Conservation (phyloP, 2,329 filamentous ascomycete species). For the Coniochaeta sp. region DNA sequence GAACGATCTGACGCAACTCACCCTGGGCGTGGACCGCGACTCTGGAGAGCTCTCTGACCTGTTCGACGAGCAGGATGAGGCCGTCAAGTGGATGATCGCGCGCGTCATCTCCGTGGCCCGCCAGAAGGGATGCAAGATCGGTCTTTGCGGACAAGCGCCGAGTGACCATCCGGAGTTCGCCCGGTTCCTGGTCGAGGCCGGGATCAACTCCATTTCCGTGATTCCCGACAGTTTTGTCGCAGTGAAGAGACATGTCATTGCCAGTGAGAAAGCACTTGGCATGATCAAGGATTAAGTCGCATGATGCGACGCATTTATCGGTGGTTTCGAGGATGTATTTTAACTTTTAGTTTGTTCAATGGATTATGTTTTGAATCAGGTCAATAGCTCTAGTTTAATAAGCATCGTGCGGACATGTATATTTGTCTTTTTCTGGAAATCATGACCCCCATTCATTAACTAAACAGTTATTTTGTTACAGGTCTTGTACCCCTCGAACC, state of each 20-base stretch:
- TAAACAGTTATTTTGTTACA: too few relatives aligned
- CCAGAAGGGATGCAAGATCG: slow-evolving; percentile 24
- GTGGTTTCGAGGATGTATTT: too few relatives aligned
- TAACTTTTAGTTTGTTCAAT: too few relatives aligned
- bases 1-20: slow-evolving; percentile 31
- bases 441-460: too few relatives aligned
- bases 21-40: slow-evolving; percentile 29
- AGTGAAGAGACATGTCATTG: slow-evolving; percentile 23
- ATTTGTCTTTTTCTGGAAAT: too few relatives aligned
- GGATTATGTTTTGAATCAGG: too few relatives aligned
- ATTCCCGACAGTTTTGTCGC: slow-evolving; percentile 30
- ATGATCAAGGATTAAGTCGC: background rate
- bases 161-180: slow-evolving; percentile 31
- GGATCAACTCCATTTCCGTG: slow-evolving; percentile 30
- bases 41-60: slow-evolving; percentile 25
- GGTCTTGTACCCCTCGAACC: too few relatives aligned
- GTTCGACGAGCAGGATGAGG: slow-evolving; percentile 30
- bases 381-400: too few relatives aligned
- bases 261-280: slow-evolving; percentile 7
- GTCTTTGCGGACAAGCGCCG: slow-evolving; percentile 30
- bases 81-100: slow-evolving; percentile 30
- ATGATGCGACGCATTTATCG: too few relatives aligned
- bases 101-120: slow-evolving; percentile 22
- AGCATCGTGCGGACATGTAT: too few relatives aligned
- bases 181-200: slow-evolving; percentile 23